A percentile compares a stretch with the other conserved stretches of the same genome.
phyloP scores from a whole-genome alignment of 2,329 filamentous ascomycete genomes.

The Calonectria honghensis region DNA sequence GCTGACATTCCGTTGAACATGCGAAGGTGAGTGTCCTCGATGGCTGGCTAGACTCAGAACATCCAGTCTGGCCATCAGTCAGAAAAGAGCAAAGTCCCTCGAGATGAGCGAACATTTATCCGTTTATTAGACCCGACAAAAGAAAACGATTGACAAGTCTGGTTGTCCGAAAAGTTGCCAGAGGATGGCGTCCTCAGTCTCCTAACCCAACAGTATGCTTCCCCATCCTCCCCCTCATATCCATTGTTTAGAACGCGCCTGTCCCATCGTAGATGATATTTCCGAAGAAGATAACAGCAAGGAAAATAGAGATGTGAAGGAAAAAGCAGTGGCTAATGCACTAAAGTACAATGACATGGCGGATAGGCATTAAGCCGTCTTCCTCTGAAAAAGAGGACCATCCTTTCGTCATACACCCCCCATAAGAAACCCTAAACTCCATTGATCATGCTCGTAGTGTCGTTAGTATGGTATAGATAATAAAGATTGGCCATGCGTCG shows the following conservation, averaged over 20 bases:
- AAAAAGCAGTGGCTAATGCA: conserved; percentile 52
- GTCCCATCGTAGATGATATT: conserved; percentile 49
- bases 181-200: conserved; percentile 44
- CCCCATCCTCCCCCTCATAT: conserved; percentile 49
- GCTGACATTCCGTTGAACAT: conserved; percentile 8
- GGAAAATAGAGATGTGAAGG: conserved; percentile 43
- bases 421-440: conserved; percentile 54
- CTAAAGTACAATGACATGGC: conserved; percentile 57
- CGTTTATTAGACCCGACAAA: conserved; percentile 57
- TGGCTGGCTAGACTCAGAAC: no score
- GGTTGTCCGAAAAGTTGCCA: conserved; percentile 50
- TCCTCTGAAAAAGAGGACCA: conserved; percentile 43
- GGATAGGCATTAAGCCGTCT: conserved; percentile 48
- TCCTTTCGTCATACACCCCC: conserved; percentile 52
- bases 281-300: conserved; percentile 47
- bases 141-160: conserved; percentile 52
- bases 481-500: conserved; percentile 34
- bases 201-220: conserved; percentile 48
- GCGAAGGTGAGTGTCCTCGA: not conserved
- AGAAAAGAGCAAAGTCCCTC: conserved; percentile 45
- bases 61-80: conserved; percentile 43
- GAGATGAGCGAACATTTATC: conserved; percentile 52
- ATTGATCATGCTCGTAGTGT: conserved; percentile 59
- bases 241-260: conserved; percentile 47
- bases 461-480: conserved; percentile 51